Evolutionary conservation across 1,284 basidiomycete genomes (phyloP).

Genomic region (Cerioporus squamosus): DNA sequence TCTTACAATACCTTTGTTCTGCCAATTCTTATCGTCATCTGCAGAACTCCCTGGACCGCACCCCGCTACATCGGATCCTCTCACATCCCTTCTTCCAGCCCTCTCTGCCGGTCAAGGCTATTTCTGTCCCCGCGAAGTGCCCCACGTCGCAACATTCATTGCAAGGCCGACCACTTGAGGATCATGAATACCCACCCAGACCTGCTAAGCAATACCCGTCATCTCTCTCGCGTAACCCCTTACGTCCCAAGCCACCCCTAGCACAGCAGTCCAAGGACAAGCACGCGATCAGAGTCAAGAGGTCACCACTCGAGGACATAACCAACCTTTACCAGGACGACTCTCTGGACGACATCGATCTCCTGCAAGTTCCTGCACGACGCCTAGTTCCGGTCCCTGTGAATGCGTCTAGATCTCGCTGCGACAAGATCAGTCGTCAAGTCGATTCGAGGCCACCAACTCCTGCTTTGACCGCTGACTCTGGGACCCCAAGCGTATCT

Average conservation of each 20-base stretch:
- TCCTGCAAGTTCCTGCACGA: neutral
- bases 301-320: slow-evolving; percentile 14
- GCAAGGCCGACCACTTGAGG: neutral
- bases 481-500: slow-evolving; percentile 8
- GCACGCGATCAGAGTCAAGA: neutral
- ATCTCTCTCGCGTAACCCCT: slow-evolving; percentile 5
- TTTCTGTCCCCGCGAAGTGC: neutral
- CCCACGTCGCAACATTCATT: neutral
- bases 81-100: slow-evolving; percentile 31
- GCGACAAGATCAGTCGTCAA: neutral
- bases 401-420: no score
- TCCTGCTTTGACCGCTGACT: slow-evolving; percentile 21
- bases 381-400: neutral
- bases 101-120: slow-evolving; percentile 7
- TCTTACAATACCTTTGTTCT: neutral
- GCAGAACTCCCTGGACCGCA: slow-evolving; percentile 28
- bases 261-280: neutral
- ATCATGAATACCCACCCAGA: neutral
- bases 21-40: neutral
- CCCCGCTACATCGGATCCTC: slow-evolving; percentile 24
- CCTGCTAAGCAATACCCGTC: slow-evolving; percentile 7
- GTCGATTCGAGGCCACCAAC: slow-evolving; percentile 1
- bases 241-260: neutral
- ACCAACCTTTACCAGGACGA: slow-evolving; percentile 13
- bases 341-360: neutral